Conservation (phyloP, 352 stramenopile genomes). For the Globisporangium uncinulatum region DNA sequence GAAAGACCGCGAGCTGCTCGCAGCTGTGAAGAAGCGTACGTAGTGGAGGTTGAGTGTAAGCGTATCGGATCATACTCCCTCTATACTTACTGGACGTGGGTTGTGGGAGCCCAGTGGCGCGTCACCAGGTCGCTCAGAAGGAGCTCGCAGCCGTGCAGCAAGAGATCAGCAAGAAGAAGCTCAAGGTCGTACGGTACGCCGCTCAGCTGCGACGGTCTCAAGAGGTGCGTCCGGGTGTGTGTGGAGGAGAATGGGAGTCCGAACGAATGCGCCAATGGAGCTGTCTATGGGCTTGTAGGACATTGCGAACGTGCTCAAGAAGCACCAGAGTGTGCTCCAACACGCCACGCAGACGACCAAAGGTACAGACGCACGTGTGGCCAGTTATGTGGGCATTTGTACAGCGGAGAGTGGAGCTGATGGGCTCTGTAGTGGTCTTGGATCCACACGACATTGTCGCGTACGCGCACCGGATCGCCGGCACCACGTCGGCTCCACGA, state of each 20-base stretch:
- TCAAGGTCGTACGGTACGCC: conserved; percentile 63
- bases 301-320: conserved; percentile 61
- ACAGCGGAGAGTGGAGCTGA: background rate
- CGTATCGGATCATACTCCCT: background rate
- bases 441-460: conserved; percentile 66
- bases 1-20: conserved; percentile 66
- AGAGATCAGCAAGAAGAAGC: conserved; percentile 65
- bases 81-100: no score
- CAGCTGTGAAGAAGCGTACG: conserved; percentile 72
- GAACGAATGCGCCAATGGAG: no score
- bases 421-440: conserved; percentile 45
- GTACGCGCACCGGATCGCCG: conserved; percentile 77
- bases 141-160: conserved; percentile 49
- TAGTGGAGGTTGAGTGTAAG: conserved; percentile 2
- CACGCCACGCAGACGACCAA: conserved; percentile 52
- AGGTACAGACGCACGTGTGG: conserved; percentile 18
- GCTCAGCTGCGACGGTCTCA: conserved; percentile 58
- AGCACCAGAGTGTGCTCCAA: conserved; percentile 52
- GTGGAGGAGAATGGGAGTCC: no score
- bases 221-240: conserved; percentile 19
- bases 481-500: conserved; percentile 64
- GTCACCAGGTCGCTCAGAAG: conserved; percentile 68
- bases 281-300: conserved; percentile 16
- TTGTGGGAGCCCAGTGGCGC: no score
- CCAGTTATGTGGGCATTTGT: no score